Evolutionary conservation across 805 yeast species (phyloP), one percentile per base, ranked within the genome.

Genomic region (Starmerella bombi): DNA sequence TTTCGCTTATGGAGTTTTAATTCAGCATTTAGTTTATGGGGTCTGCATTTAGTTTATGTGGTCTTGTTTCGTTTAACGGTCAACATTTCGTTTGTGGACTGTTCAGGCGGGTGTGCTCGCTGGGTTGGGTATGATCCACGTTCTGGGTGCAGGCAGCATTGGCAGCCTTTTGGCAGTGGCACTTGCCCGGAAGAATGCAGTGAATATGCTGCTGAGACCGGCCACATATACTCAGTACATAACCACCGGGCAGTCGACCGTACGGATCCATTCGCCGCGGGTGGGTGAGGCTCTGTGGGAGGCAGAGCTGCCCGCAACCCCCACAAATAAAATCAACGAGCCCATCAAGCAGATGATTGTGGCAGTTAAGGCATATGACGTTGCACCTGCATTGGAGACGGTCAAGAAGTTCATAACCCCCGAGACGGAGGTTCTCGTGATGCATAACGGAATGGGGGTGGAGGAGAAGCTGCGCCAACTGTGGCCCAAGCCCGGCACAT

Each of bases 361-460:
- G 8, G 65, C 93, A 8, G 84, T 94, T 4, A 88, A 88, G 59
- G 75, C 93, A 0, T 74, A 78, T 45, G 82, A 80, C 52, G 80
- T 93, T 0, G 60, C 66, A 18, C 57, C 59, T 3, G 93, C 96
- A 0, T 44, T 86, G 15, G 54, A 52, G 25, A 78, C 79, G 3
- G 64, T 75, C 38, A 45, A 73, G 17, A 65, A 69, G 1, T 61
- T 61, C 40, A 66, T 88, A 22, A 58, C 61, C 22, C 54, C 62
- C 2, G 54, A 62, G 3, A 69, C 86, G 1, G 75, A 74, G 42
- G 57, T 85, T 3, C 48, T 86, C 34, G 57, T 86, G 18, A 51
- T 86, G n/a, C 97, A 83, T 41, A 83, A 91, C 57, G 98, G 85
- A 1, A 67, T 85, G 66, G 97, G 97, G 8, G 66, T 73, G 32